Conservation (phyloP, 768 basidiomycete species). For the Collybiopsis luxurians region DNA sequence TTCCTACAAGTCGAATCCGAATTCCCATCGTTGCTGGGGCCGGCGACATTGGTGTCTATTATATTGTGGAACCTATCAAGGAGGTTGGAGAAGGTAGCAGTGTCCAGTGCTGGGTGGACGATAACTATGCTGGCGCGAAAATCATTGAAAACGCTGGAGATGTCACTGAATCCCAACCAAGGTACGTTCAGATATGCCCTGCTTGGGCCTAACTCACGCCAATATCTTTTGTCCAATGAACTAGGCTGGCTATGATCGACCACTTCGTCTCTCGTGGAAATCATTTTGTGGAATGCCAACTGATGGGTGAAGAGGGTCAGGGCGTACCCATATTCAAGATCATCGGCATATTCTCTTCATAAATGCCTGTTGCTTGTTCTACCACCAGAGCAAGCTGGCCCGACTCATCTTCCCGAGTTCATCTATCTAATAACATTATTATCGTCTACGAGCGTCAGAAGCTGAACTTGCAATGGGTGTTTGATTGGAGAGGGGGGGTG, state of each 20-base stretch:
- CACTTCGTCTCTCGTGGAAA: conserved; percentile 80
- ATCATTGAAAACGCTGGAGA: conserved; percentile 77
- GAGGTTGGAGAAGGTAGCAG: conserved; percentile 62
- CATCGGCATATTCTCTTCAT: conserved; percentile 86
- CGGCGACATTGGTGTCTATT: conserved; percentile 94
- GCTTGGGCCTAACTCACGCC: conserved; percentile 1
- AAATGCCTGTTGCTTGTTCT: conserved; percentile 8
- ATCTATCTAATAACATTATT: too few species aligned
- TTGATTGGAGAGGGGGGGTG: too few species aligned
- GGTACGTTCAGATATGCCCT: conserved; percentile 38
- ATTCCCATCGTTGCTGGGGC: conserved; percentile 83
- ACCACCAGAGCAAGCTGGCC: not conserved
- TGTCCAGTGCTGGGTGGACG: conserved; percentile 96
- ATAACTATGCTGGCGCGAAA: conserved; percentile 79
- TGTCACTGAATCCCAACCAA: conserved; percentile 55
- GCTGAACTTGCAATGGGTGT: not conserved
- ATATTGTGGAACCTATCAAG: conserved; percentile 65
- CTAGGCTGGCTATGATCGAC: conserved; percentile 84
- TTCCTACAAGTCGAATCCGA: conserved; percentile 78
- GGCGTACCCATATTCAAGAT: conserved; percentile 84
- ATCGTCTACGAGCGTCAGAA: too few species aligned
- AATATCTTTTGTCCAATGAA: not conserved
- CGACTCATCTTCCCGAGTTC: too few species aligned
- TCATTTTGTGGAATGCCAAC: conserved; percentile 90
- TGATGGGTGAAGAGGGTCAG: conserved; percentile 85